Conservation (phyloP, 176 grass and related monocot genomes). For the Ampelocalamus luodianensis region DNA sequence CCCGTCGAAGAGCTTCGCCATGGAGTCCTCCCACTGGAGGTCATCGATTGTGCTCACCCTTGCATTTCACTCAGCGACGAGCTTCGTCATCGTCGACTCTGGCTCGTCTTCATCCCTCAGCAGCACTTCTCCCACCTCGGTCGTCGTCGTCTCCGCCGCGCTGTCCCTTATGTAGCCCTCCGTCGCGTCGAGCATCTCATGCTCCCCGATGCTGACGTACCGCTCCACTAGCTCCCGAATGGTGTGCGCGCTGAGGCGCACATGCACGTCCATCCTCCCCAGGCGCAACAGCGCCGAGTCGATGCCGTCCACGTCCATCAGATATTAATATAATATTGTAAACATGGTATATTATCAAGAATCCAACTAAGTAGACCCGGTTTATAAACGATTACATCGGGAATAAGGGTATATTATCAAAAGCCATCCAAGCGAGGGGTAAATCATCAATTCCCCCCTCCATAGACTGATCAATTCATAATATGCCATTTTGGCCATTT, state of each 20-base stretch:
- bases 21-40: slow-evolving; percentile 59
- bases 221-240: slow-evolving; percentile 70
- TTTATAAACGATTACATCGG: no score
- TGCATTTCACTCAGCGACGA: slow-evolving; percentile 62
- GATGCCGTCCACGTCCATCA: slow-evolving; percentile 63
- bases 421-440: no score
- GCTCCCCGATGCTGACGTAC: slow-evolving; percentile 59
- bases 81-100: slow-evolving; percentile 46
- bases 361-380: no score
- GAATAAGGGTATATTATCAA: no score
- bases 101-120: slow-evolving; percentile 76
- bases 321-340: no score
- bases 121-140: slow-evolving; percentile 84
- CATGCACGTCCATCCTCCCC: no score
- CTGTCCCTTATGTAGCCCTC: no score
- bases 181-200: slow-evolving; percentile 55
- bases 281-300: slow-evolving; percentile 75
- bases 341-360: no score
- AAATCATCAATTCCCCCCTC: no score
- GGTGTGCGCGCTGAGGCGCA: slow-evolving; percentile 69
- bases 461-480: no score
- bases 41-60: slow-evolving; percentile 34
- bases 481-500: no score
- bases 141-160: slow-evolving; percentile 71
- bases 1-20: slow-evolving; percentile 69